Conservation (phyloP, 2,329 filamentous ascomycete genomes). For the Aspergillus luchuensis region DNA sequence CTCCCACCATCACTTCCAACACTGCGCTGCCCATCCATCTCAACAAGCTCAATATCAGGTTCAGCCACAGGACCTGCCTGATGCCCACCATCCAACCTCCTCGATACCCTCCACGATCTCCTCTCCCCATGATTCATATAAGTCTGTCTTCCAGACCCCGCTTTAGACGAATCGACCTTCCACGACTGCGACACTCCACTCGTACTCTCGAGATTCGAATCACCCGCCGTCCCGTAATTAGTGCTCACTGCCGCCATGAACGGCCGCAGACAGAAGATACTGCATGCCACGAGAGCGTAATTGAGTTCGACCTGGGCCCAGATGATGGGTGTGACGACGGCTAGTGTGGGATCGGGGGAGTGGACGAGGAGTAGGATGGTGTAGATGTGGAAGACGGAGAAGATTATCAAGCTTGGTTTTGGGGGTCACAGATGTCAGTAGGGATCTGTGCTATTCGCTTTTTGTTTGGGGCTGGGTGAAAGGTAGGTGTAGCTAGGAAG, state of each 20-base stretch:
- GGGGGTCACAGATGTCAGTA: no score
- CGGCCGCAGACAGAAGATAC: constrained; percentile 39
- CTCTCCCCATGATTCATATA: background rate
- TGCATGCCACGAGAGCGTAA: constrained; percentile 41
- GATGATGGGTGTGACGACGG: constrained; percentile 35
- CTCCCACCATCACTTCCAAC: constrained; percentile 16
- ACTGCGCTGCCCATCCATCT: constrained; percentile 7
- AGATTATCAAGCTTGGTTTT: constrained; percentile 36
- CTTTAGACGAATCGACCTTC: constrained; percentile 22
- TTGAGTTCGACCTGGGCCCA: constrained; percentile 42
- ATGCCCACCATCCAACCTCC: constrained; percentile 4
- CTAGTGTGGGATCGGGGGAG: constrained; percentile 38
- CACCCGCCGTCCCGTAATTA: constrained; percentile 38
- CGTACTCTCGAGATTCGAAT: constrained; percentile 30
- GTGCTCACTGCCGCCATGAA: constrained; percentile 43
- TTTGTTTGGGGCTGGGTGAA: background rate
- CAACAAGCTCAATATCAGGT: constrained; percentile 19
- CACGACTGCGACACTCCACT: constrained; percentile 21
- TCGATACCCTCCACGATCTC: background rate
- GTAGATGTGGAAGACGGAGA: constrained; percentile 40
- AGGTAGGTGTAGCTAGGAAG: no score
- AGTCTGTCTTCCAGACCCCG: constrained; percentile 8
- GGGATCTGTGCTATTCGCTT: no score
- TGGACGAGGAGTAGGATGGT: constrained; percentile 32
- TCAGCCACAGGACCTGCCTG: background rate